Conservation (phyloP, 371 early-diverging fungal species). For the Coemansia sp. region DNA sequence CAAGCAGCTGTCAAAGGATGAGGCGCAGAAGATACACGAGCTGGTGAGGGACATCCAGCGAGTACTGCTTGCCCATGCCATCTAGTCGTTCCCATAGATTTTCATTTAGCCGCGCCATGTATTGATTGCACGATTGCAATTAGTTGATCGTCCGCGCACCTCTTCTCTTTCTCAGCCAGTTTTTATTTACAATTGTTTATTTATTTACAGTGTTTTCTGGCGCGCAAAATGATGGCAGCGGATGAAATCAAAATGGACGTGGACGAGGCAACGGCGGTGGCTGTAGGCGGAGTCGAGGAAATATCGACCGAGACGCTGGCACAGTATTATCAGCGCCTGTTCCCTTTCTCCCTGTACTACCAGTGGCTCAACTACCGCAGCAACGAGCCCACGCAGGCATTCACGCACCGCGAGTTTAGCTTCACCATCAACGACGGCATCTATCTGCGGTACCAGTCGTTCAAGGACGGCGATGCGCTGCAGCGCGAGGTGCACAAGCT, state of each 20-base stretch:
- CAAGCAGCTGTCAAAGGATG: conserved; percentile 12
- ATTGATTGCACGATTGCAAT: background rate
- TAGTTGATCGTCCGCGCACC: background rate
- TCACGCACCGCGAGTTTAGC: conserved; percentile 90
- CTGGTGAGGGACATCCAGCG: conserved; percentile 17
- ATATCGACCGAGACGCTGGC: conserved; percentile 54
- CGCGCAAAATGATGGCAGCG: conserved; percentile 5
- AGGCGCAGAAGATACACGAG: conserved; percentile 24
- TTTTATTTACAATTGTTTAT: background rate
- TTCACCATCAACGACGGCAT: conserved; percentile 78
- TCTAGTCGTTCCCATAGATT: too few relatives aligned
- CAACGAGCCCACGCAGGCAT: conserved; percentile 54
- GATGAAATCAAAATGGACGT: conserved; percentile 15
- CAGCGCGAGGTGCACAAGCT: conserved; percentile 70
- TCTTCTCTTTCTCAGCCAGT: background rate
- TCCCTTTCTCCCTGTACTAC: conserved; percentile 78
- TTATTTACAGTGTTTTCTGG: background rate
- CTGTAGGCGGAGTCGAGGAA: conserved; percentile 28
- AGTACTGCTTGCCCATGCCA: conserved; percentile 14
- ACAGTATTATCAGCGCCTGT: conserved; percentile 79
- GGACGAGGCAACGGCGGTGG: conserved; percentile 20
- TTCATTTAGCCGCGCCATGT: background rate
- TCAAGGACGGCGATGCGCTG: conserved; percentile 68
- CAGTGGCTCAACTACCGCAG: conserved; percentile 81
- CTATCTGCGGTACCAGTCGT: conserved; percentile 91